Evolutionary conservation across 2,329 filamentous ascomycete species (phyloP).

Genomic region (Xylariaceae sp.): DNA sequence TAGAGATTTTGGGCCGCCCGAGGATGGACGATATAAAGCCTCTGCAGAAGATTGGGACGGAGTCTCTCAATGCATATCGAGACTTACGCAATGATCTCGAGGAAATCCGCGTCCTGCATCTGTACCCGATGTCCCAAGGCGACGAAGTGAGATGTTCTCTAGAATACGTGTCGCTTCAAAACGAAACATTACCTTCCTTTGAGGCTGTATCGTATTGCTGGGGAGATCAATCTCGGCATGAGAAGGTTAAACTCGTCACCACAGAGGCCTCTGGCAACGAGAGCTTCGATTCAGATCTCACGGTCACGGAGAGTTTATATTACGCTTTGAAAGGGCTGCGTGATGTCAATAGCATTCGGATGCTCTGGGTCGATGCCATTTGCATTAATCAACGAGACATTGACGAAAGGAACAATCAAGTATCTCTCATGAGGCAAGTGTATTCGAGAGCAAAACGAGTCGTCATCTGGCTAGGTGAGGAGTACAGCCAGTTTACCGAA

Average conservation of each 20-base stretch:
- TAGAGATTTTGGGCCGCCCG: not conserved
- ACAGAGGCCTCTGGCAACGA: not conserved
- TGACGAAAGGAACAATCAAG: not conserved
- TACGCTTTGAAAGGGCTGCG: not conserved
- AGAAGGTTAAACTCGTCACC: not conserved
- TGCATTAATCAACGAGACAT: not conserved
- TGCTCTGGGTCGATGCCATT: not conserved
- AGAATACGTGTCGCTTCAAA: not conserved
- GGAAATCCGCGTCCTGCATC: not conserved
- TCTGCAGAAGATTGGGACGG: not conserved
- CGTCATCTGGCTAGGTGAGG: not conserved
- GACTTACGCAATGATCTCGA: not conserved
- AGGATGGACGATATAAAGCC: not conserved
- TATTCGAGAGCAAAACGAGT: not conserved
- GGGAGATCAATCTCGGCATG: not conserved
- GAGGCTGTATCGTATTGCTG: not conserved
- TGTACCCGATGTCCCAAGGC: not conserved
- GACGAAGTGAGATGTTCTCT: not conserved
- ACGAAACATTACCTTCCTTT: not conserved
- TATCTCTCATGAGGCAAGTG: not conserved
- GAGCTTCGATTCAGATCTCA: not conserved
- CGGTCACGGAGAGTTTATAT: not conserved
- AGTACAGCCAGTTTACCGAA: not conserved
- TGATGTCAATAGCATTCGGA: not conserved
- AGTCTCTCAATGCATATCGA: not conserved